Conservation (phyloP, 208 protist genomes). For the Crithidia fasciculata region DNA sequence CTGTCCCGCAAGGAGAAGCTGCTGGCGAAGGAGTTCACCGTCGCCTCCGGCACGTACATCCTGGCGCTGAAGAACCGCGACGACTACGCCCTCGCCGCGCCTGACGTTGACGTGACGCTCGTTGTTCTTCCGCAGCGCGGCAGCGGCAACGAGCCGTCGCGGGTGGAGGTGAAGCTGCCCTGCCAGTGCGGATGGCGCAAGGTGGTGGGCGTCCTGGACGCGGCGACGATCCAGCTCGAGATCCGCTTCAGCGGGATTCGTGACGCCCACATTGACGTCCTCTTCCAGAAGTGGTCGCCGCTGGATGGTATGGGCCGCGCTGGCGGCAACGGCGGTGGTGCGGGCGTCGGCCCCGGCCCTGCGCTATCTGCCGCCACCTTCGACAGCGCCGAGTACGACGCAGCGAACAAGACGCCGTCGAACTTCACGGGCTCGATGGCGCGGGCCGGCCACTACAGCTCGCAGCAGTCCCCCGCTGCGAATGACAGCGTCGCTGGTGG, state of each 20-base stretch:
- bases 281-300: conserved; percentile 56
- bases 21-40: conserved; percentile 47
- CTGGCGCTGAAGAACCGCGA: conserved; percentile 77
- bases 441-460: conserved; percentile 5
- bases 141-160: conserved; percentile 35
- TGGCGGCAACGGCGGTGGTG: conserved; percentile 8
- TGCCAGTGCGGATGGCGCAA: conserved; percentile 69
- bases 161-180: conserved; percentile 48
- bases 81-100: conserved; percentile 73
- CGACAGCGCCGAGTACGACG: conserved; percentile 17
- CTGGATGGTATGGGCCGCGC: conserved; percentile 13
- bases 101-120: conserved; percentile 50
- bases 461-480: not conserved
- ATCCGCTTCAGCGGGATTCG: conserved; percentile 63
- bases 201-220: conserved; percentile 54
- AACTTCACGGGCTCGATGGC: conserved; percentile 7
- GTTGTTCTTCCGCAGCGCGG: conserved; percentile 43
- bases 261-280: conserved; percentile 73
- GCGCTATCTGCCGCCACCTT: conserved; percentile 31
- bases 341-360: conserved; percentile 2
- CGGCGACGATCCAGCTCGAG: conserved; percentile 47
- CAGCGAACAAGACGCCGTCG: conserved; percentile 7
- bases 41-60: conserved; percentile 74
- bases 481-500: conserved; percentile 8
- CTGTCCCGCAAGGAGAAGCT: conserved; percentile 53